A percentile compares a stretch with the other conserved stretches of the same genome.
phyloP scores from a whole-genome alignment of 371 early-diverging fungal species.

The Mortierella polycephala region DNA sequence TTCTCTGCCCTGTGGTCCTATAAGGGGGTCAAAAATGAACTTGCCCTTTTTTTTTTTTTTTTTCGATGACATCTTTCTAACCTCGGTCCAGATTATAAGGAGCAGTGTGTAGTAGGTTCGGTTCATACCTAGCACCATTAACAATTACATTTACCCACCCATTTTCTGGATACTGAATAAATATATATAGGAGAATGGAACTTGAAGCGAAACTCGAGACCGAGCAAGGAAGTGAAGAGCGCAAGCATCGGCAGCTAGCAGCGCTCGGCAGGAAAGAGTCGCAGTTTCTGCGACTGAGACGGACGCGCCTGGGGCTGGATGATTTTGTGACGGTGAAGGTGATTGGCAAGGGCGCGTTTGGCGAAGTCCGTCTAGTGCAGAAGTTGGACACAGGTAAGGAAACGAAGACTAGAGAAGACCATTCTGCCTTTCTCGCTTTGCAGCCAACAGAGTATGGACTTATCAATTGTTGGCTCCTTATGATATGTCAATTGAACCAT shows the following conservation, averaged over 20 bases:
- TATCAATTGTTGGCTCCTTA: no score
- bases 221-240: constrained; percentile 88
- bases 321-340: constrained; percentile 98
- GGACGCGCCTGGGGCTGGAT: constrained; percentile 91
- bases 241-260: constrained; percentile 83
- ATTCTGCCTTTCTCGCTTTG: no score
- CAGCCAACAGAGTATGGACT: no score
- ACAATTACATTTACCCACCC: no score
- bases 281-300: constrained; percentile 90
- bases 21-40: background rate
- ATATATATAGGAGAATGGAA: constrained; percentile 73
- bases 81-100: background rate
- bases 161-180: background rate
- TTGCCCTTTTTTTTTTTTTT: background rate
- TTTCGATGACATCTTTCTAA: background rate
- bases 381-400: constrained; percentile 79
- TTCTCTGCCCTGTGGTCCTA: background rate
- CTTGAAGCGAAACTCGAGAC: constrained; percentile 78
- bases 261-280: constrained; percentile 92
- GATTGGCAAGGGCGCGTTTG: constrained; percentile 99
- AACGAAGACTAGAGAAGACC: no score
- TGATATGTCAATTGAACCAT: no score
- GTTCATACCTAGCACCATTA: no score
- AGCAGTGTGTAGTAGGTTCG: no score
- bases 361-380: constrained; percentile 97